Base-by-base conservation (phyloP, 352 stramenopile genomes). In the Globisporangium carolinianum region DNA sequence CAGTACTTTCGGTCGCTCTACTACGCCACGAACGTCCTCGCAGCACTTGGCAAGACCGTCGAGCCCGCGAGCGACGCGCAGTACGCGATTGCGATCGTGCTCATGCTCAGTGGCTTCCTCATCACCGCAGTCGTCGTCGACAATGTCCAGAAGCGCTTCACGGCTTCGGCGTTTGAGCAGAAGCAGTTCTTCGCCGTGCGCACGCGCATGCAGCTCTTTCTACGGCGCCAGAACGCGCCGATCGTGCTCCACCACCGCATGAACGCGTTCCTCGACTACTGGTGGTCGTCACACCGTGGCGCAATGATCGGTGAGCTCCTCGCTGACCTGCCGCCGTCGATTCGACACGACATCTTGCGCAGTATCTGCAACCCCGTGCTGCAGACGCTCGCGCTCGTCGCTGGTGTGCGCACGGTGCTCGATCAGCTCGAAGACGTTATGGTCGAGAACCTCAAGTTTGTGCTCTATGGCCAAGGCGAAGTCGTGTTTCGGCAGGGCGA, bases 91-190 rank as follows among this genome's bases (percentile, higher is more conserved):
- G 72, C 72, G 6, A 43, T 74, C 6, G 18, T 65, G 4, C 66
- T 80, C 63, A 75, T 80, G 72, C 49, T 80, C 18, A 68, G 66
- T 41, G 72, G 72, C 3, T 75, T 80, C 49, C 46, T 73, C n/a
- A 66, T 75, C 24, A 80, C 71, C 3, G 68, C 68, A 0, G 62
- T 75, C 9, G 64, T 80, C 36, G 63, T 80, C 9, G 72, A 80
- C 53, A 71, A 69, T 3, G 72, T 80, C 1, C 72, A 80, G 15
- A 80, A 80, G 55, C 69, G 67, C 10, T 73, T 80, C 47, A 76
- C 72, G 2, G 69, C 72, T 1, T 76, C 68, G 0, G 72, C 72
- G 5, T 60, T 66, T 24, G 72, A 80, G 43, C 66, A 80, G 43
- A 80, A 77, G 47, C 55, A 76, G 47, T 80, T 80, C 47, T 67